A percentile compares a stretch with the other conserved stretches of the same genome.
Conservation (phyloP, 345 rosid species). For the Microcos paniculata region DNA sequence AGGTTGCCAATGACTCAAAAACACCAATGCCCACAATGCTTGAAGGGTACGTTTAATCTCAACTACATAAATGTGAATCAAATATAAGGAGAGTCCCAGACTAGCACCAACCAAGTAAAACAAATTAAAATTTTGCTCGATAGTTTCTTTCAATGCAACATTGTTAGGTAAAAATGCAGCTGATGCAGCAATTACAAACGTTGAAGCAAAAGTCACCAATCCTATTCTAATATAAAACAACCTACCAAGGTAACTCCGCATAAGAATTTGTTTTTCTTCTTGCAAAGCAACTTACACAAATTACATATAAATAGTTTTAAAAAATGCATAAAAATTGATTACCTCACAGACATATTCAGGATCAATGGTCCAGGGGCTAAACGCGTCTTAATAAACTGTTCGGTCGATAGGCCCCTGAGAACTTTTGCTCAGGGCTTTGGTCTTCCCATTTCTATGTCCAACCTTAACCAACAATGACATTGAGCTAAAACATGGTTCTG, state of each 20-base stretch:
- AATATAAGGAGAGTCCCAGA: slow-evolving; percentile 67
- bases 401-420: slow-evolving; percentile 45
- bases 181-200: slow-evolving; percentile 80
- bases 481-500: background rate
- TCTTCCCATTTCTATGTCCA: slow-evolving; percentile 1
- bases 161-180: slow-evolving; percentile 63
- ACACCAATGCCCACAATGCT: slow-evolving; percentile 82
- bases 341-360: slow-evolving; percentile 88
- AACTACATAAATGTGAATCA: slow-evolving; percentile 89
- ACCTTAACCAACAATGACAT: background rate
- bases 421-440: slow-evolving; percentile 46
- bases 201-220: slow-evolving; percentile 74
- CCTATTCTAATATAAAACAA: slow-evolving; percentile 81
- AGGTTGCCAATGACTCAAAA: slow-evolving; percentile 65
- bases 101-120: slow-evolving; percentile 67
- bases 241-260: slow-evolving; percentile 41
- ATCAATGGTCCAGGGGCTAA: slow-evolving; percentile 87
- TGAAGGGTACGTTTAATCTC: slow-evolving; percentile 95
- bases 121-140: slow-evolving; percentile 65
- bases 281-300: background rate
- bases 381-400: slow-evolving; percentile 66
- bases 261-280: background rate
- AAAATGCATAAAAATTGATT: background rate
- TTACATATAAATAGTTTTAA: background rate
- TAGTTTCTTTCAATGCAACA: slow-evolving; percentile 40